These are phyloP conservation scores for Hippophae gyantsensis DNA, from an alignment of 306 rosid species.

Conservation along the genomic window DNA sequence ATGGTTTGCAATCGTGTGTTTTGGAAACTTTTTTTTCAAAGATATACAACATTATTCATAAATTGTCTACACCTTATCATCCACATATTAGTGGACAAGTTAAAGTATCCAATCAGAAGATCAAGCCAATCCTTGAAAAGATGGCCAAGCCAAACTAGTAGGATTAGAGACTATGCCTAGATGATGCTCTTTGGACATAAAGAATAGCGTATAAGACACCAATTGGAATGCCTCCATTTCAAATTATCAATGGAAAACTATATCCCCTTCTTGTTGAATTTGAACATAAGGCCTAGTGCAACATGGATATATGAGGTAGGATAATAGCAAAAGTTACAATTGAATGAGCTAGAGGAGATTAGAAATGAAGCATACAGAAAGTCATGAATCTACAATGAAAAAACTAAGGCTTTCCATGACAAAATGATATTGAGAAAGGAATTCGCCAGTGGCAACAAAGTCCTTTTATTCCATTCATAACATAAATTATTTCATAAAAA, in stretches of 20 bases:
- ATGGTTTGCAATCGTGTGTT: not conserved
- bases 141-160: not conserved
- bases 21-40: not conserved
- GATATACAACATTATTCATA: not conserved
- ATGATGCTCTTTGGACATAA: not conserved
- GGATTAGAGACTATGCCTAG: not conserved
- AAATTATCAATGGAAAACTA: not conserved
- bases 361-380: not conserved
- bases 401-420: not conserved
- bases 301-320: not conserved
- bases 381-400: not conserved
- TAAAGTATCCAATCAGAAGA: not conserved
- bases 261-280: not conserved
- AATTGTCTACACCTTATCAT: too few species aligned
- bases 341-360: not conserved
- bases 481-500: not conserved
- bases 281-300: not conserved
- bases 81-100: not conserved
- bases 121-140: not conserved
- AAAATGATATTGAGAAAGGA: not conserved
- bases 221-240: not conserved
- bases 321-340: not conserved
- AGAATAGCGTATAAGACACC: too few species aligned
- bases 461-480: too few species aligned
- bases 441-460: not conserved